A percentile compares a stretch with the other conserved stretches of the same genome.
These are phyloP conservation scores for Podaxis pistillaris DNA, from an alignment of 768 basidiomycete genomes.

Conservation along the genomic window DNA sequence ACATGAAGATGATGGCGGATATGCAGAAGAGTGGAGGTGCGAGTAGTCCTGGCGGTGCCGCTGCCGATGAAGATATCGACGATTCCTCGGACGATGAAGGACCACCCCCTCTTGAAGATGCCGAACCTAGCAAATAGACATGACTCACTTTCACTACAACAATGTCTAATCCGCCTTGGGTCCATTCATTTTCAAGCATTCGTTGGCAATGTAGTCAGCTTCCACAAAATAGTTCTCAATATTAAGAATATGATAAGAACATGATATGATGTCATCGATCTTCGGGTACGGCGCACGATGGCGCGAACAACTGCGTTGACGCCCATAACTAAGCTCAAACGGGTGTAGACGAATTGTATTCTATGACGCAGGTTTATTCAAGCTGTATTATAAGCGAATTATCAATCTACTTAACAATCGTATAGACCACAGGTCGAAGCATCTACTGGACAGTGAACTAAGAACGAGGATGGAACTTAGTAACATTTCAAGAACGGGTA, in stretches of 20 bases:
- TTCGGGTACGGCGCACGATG: neutral
- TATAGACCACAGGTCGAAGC: neutral
- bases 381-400: neutral
- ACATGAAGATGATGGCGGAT: conserved; percentile 48
- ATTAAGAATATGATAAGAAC: neutral
- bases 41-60: conserved; percentile 21
- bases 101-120: conserved; percentile 81
- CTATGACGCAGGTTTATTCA: neutral
- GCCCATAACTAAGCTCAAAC: too few species aligned
- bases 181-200: neutral
- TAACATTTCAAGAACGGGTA: neutral
- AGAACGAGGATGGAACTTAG: neutral
- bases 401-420: neutral
- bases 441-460: conserved; percentile 29
- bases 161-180: neutral
- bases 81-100: conserved; percentile 59
- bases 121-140: conserved; percentile 41
- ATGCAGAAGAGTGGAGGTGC: conserved; percentile 34
- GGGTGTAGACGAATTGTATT: neutral
- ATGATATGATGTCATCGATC: neutral
- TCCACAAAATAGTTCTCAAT: neutral
- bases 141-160: neutral
- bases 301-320: too few species aligned
- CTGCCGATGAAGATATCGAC: conserved; percentile 39
- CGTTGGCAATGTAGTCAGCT: neutral